Evolutionary conservation across 805 yeast genomes (phyloP), one percentile per base, ranked within the genome.

Genomic region (Schizosaccharomyces octosporus): DNA sequence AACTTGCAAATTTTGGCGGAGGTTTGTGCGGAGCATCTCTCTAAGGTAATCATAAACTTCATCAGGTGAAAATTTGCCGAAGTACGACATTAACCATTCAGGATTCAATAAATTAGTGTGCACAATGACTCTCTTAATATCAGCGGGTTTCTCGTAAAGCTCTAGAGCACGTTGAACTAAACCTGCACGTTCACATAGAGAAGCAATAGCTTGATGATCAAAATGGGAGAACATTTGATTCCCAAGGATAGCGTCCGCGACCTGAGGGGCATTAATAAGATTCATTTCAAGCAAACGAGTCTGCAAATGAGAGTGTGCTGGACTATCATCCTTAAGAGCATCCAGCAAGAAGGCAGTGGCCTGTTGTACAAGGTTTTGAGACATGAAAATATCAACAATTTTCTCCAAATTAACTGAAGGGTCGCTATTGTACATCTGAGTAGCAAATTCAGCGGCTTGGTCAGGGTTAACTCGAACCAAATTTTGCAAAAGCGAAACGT

Each of bases 181-280:
- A 21, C 97, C 97, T n/a, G 95, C 90, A 74, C 87, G 87, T 74
- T 93, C 99, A 72, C 96, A 82, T 66, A 94, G 78, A 63, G 82
- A 79, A 27, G 97, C 98, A 70, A 93, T 83, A 45, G 94, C 84
- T 67, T 94, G 88, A 67, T 87, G 85, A 72, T 93, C 98, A 72
- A 87, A 93, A 71, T 89, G 96, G 66, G 89, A 81, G 75, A 94
- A 93, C 87, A 93, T 90, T 64, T 83, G 82, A 73, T 90, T 93
- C 64, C 97, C 96, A 68, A 93, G 78, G 66, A 93, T 93, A 24
- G 99, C 99, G 73, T 93, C 98, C 55, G 98, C 99, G 62, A 93
- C 99, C 78, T 93, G 98, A 61, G 99, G 99, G 19, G 98, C 98
- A 71, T 89, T 94, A 70, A 87, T 72, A 71, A 93, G 77, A 72